Evolutionary conservation across 495 filamentous ascomycete genomes (phyloP), one percentile per base, ranked within the genome.

Genomic region (Hypoxylon fuscum): DNA sequence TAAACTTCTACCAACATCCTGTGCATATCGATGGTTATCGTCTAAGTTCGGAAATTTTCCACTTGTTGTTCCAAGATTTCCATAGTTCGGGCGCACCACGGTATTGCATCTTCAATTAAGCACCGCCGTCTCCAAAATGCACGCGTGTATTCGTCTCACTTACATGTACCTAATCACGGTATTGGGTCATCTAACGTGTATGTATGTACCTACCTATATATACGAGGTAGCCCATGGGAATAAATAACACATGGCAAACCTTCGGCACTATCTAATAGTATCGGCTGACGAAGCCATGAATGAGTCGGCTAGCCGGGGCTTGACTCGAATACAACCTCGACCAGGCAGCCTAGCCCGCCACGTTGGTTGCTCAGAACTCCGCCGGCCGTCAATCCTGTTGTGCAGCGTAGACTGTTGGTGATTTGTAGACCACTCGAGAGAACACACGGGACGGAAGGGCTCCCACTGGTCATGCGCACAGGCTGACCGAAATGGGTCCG

Each of bases 221-320:
- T 35, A 11, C 38, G 25, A 21, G 34, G 35, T 51, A 55, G 14
- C n/a, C 20, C 37, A 58, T 52, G 27, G n/a, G 12, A 43, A 29
- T 41, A 7, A 14, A 10, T 1, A 48, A 29, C 20, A 40, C 31
- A 48, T 55, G 43, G 40, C 17, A 52, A 61, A 52, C 31, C 46
- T 49, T 48, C 56, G 51, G 52, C 55, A 47, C 31, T 47, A 20
- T 41, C 9, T 48, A n/a, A n/a, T n/a, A n/a, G n/a, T n/a, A 25
- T 66, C 63, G 63, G 63, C 53, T 66, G 63, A 61, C 52, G 57
- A 66, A 37, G 52, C 31, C 42, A 66, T 61, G 35, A 15, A 38
- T 38, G 63, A 61, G 47, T 66, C 63, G 63, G 63, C 48, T 66
- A 66, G 52, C 52, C 63, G 63, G 63, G 57, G 63, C 63, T n/a